Percentiles rank a stretch among this genome's conserved stretches.
These are phyloP conservation scores for Hirschfeldia incana DNA, from an alignment of 345 rosid genomes.

Conservation along the genomic window DNA sequence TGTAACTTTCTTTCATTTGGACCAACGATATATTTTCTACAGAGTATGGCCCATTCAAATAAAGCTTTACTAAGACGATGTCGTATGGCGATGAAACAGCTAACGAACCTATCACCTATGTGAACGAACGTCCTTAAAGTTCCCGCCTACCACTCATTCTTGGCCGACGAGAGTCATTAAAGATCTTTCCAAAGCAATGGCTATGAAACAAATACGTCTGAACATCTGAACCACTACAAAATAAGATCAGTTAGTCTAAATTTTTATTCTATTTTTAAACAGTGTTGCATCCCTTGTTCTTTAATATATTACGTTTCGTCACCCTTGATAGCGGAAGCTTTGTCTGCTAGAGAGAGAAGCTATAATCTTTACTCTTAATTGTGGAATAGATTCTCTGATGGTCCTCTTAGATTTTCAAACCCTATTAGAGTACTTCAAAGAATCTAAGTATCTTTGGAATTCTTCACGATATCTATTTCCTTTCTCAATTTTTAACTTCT, in stretches of 20 bases:
- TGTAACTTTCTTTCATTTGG: not conserved
- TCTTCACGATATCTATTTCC: too few species aligned
- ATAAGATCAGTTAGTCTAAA: not conserved
- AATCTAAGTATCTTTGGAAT: too few species aligned
- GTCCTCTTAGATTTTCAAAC: too few species aligned
- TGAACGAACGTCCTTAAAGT: not conserved
- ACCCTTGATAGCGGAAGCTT: too few species aligned
- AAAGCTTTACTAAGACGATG: not conserved
- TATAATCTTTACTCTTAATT: too few species aligned
- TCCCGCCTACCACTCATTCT: not conserved
- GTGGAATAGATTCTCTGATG: too few species aligned
- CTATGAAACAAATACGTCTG: not conserved
- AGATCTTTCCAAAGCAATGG: not conserved
- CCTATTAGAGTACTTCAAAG: too few species aligned
- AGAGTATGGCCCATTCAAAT: not conserved
- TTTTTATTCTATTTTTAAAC: not conserved
- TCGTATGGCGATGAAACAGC: not conserved
- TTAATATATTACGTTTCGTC: not conserved
- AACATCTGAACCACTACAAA: not conserved
- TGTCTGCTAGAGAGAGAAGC: too few species aligned
- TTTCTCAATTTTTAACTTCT: too few species aligned
- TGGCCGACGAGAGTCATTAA: not conserved
- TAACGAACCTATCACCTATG: not conserved
- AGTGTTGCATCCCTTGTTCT: not conserved
- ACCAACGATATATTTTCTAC: not conserved